Conservation (phyloP, 768 basidiomycete genomes). For the Nevesoporus exiguus region DNA sequence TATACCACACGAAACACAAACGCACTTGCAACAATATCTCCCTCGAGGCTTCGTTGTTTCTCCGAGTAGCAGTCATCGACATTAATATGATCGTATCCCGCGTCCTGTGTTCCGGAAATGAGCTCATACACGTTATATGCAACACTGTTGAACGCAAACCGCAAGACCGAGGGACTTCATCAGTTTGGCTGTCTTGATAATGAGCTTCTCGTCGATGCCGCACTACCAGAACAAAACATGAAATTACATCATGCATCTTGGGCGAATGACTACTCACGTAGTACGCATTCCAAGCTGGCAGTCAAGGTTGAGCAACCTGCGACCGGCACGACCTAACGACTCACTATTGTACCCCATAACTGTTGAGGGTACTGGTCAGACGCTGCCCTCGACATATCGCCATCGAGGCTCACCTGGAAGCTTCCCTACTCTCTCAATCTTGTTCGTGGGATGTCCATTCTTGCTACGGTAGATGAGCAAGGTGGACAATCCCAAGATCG, state of each 20-base stretch:
- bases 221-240: slow-evolving; percentile 38
- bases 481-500: slow-evolving; percentile 15
- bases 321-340: slow-evolving; percentile 16
- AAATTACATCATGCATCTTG: neutral
- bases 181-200: slow-evolving; percentile 46
- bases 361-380: slow-evolving; percentile 21
- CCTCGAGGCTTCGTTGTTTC: slow-evolving; percentile 46
- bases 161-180: slow-evolving; percentile 51
- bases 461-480: slow-evolving; percentile 14
- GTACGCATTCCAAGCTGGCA: slow-evolving; percentile 66
- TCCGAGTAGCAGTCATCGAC: slow-evolving; percentile 66
- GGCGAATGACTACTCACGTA: slow-evolving; percentile 39
- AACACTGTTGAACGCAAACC: slow-evolving; percentile 31
- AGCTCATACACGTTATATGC: neutral
- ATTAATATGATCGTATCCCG: slow-evolving; percentile 57
- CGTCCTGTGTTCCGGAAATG: slow-evolving; percentile 37
- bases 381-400: neutral
- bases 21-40: slow-evolving; percentile 56
- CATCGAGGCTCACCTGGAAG: slow-evolving; percentile 32
- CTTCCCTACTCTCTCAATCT: slow-evolving; percentile 29
- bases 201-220: slow-evolving; percentile 51
- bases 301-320: slow-evolving; percentile 2
- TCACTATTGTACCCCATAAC: slow-evolving; percentile 65
- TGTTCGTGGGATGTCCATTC: neutral
- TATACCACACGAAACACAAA: neutral